Base-by-base conservation (phyloP, 2,329 filamentous ascomycete genomes). In the Parasarocladium wereldwijsianum region DNA sequence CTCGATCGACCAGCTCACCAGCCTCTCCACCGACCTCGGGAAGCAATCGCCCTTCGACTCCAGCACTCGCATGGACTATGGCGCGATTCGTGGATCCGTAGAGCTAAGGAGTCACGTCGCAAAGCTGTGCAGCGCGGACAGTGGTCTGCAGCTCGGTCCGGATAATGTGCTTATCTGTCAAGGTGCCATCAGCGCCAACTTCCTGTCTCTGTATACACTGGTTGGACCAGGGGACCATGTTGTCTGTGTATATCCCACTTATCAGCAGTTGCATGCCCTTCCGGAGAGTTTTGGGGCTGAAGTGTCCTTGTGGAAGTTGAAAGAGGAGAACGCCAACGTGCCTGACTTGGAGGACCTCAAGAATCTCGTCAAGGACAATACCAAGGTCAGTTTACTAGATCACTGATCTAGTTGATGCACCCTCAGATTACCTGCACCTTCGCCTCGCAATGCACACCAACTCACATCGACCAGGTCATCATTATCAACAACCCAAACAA, bases 161-260 rank as follows among this genome's bases (percentile, higher is more conserved):
- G 71, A 84, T 11, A 73, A 79, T 42, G 64, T 93, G 23, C 52
- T 92, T 31, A 74, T 87, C 34, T 83, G 81, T 0, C 70, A 77
- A 17, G 85, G 85, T 8, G 83, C 82, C 10, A 92, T 92, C 29
- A 65, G 71, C 5, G 84, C 83, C n/a, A 93, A 93, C 45, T 82
- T 84, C 41, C 55, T 90, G n/a, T 57, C 75, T 3, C 65, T 90
- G 6, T 86, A 86, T 49, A 62, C 76, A 1, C 59, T 90, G 6
- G 47, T 90, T 3, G 69, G 70, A 0, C 69, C 73, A 0, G 79
- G 75, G 1, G 82, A 93, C 45, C 84, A 93, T 60, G 78, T 87
- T 26, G 67, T 93, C 34, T 90, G 81, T 44, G 79, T 90, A 34
- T 82, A 85, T 46, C 84, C 85, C 9, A 87, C 82, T 1, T 92